phyloP scores from a whole-genome alignment of 495 filamentous ascomycete genomes.

The Aspergillus conjunctus region DNA sequence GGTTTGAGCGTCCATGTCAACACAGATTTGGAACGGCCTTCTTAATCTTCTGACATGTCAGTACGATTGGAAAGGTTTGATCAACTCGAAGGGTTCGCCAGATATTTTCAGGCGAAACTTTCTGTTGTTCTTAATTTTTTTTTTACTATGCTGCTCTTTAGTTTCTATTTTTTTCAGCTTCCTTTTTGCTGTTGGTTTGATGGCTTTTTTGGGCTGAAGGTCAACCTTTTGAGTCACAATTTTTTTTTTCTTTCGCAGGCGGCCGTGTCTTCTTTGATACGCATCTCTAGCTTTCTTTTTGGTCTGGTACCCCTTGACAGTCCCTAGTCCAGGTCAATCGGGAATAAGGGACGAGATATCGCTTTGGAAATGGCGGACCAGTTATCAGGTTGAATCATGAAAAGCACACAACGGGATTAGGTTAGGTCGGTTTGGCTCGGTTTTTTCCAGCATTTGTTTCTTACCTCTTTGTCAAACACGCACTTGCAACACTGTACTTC shows the following conservation, averaged over 20 bases:
- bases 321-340: not conserved
- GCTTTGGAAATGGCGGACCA: not conserved
- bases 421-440: not conserved
- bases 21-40: conserved; percentile 9
- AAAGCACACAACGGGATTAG: conserved; percentile 1
- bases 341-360: not conserved
- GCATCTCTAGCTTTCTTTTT: not conserved
- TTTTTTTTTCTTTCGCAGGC: not conserved
- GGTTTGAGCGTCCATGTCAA: conserved; percentile 27
- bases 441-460: not conserved
- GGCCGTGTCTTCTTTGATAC: not conserved
- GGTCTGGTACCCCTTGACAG: not conserved
- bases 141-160: not conserved
- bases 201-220: not conserved
- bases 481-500: conserved; percentile 1
- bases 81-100: conserved; percentile 5
- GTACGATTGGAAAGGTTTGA: not conserved
- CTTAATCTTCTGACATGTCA: conserved; percentile 20
- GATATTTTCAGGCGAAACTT: not conserved
- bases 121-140: conserved; percentile 1
- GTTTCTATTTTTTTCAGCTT: too few species aligned
- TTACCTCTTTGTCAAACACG: not conserved
- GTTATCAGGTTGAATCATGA: conserved; percentile 3
- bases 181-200: conserved; percentile 3
- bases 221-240: not conserved